A percentile compares a stretch with the other conserved stretches of the same genome.
phyloP scores from a whole-genome alignment of 371 early-diverging fungal species.

The Apophysomyces trapeziformis region DNA sequence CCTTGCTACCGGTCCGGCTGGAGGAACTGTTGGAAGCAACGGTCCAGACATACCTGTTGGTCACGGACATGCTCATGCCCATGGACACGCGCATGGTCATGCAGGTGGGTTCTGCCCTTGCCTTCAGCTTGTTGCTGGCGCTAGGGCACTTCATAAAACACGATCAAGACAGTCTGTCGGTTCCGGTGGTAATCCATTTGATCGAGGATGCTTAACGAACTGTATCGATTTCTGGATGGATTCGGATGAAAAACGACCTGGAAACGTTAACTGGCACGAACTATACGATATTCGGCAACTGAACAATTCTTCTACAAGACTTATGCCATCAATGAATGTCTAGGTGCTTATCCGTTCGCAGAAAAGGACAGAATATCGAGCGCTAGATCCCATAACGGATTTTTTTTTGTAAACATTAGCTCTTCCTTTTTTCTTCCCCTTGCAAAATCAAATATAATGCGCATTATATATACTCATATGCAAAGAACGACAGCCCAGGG shows the following conservation, averaged over 20 bases:
- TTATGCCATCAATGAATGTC: not conserved
- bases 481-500: too few species aligned
- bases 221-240: conserved; percentile 84
- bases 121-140: conserved; percentile 52
- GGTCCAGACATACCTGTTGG: conserved; percentile 28
- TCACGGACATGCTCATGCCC: conserved; percentile 21
- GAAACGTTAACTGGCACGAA: conserved; percentile 62
- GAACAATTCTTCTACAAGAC: not conserved
- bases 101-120: conserved; percentile 43
- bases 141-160: conserved; percentile 43
- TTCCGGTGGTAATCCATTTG: conserved; percentile 57
- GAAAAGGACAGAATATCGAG: not conserved
- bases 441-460: too few species aligned
- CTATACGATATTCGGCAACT: conserved; percentile 53
- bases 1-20: conserved; percentile 35
- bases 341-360: not conserved
- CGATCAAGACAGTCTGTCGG: conserved; percentile 12
- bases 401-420: not conserved
- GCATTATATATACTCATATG: too few species aligned
- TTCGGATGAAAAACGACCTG: conserved; percentile 55
- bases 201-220: conserved; percentile 71
- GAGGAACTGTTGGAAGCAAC: conserved; percentile 46
- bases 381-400: not conserved
- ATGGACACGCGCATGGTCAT: conserved; percentile 10
- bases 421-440: not conserved